Evolutionary conservation across 176 grass and related monocot species (phyloP), one percentile per base, ranked within the genome.

Genomic region (maize (Zea mays)): DNA sequence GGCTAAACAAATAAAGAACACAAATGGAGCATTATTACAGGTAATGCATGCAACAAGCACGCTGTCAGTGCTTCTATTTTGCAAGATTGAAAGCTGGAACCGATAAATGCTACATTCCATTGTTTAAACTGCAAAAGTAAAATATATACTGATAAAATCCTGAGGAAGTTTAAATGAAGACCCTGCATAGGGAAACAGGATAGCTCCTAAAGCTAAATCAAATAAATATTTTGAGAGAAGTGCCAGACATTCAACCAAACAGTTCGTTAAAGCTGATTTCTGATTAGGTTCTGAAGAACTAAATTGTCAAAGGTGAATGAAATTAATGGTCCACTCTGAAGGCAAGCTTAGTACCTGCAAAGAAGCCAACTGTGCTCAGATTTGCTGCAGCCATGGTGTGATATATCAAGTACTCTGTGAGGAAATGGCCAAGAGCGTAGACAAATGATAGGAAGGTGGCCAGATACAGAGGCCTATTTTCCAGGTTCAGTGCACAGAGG

Each of bases 381-480:
- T 98, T 98, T 77, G 85, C 88, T 6, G 54, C 81, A 37, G 89
- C 82, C 95, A 94, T 94, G 58, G 91, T 98, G 5, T 88, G 73
- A 16, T 98, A 94, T 74, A 98, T 73, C 69, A 92, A 86, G 78
- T 92, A 91, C 43, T 98, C 95, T 0, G 85, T 98, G 64, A 98
- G 83, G 78, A 98, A 98, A 86, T 94, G 91, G 20, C 95, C 89
- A 14, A 94, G 85, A 50, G 91, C 91, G 27, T 90, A 94, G 34
- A 98, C 75, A 70, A 94, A 98, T 14, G 91, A 98, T 10, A 98
- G 50, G 51, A 98, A 92, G 37, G 95, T 98, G 33, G 85, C 87
- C 58, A 77, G 7, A 61, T 94, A 98, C 2, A 98, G 65, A 78
- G 95, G 89, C 81, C 41, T 94, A 58, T 88, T 94, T 73, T 90